Evolutionary conservation across 305 asterid species (phyloP).

Genomic region (Fraxinus platypoda): DNA sequence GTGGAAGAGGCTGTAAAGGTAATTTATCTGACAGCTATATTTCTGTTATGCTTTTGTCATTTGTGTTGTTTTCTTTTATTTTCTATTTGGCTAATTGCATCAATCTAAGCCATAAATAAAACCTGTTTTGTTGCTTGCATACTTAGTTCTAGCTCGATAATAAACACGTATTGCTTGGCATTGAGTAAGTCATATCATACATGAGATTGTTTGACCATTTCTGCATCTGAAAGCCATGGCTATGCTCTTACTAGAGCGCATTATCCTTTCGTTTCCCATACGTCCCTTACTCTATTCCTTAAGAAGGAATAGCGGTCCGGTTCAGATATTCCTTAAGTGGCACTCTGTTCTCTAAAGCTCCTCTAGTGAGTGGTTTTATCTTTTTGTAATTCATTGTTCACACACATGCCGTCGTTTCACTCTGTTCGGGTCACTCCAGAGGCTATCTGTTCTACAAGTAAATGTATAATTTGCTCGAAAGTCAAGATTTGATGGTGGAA

Average conservation of each 20-base stretch:
- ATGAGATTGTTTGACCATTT: background rate
- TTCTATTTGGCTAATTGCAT: background rate
- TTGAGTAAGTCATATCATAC: background rate
- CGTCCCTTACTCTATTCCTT: background rate
- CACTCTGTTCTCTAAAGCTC: background rate
- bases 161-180: background rate
- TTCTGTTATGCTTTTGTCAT: background rate
- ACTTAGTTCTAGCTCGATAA: background rate
- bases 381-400: background rate
- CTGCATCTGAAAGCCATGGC: background rate
- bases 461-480: background rate
- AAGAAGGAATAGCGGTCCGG: background rate
- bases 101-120: background rate
- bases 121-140: background rate
- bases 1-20: constrained; percentile 79
- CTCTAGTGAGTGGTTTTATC: background rate
- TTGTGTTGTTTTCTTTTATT: background rate
- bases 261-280: background rate
- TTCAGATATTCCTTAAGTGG: background rate
- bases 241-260: background rate
- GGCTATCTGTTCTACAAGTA: background rate
- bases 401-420: background rate
- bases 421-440: background rate
- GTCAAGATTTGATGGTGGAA: background rate
- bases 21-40: constrained; percentile 7